Conservation (phyloP, 2,329 filamentous ascomycete genomes). For the Claviceps pazoutovae region DNA sequence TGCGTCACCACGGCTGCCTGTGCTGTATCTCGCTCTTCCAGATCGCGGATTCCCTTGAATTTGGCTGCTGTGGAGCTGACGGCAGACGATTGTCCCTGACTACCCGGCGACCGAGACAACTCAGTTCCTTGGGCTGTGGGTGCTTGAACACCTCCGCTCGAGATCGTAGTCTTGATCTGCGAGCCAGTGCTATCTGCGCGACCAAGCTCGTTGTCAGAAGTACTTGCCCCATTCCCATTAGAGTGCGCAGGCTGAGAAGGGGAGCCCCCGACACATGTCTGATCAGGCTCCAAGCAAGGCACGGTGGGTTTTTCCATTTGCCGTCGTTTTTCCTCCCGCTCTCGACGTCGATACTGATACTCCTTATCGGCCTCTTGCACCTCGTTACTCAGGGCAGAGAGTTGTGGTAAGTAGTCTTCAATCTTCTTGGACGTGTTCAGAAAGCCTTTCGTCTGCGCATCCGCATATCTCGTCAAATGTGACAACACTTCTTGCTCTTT, state of each 20-base stretch:
- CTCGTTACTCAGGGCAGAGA: slow-evolving; percentile 77
- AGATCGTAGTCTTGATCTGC: slow-evolving; percentile 41
- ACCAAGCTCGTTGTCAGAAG: slow-evolving; percentile 55
- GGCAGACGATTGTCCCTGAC: slow-evolving; percentile 29
- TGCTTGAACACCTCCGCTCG: slow-evolving; percentile 25
- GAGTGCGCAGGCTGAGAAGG: slow-evolving; percentile 17
- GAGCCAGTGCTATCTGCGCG: slow-evolving; percentile 63
- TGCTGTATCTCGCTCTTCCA: slow-evolving; percentile 67
- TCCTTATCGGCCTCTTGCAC: slow-evolving; percentile 93
- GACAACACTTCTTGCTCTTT: slow-evolving; percentile 96
- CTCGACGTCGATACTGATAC: slow-evolving; percentile 87
- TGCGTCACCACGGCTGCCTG: slow-evolving; percentile 38
- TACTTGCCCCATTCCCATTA: slow-evolving; percentile 34
- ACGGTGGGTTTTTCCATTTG: slow-evolving; percentile 78
- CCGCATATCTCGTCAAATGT: slow-evolving; percentile 85
- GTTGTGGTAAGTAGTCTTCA: slow-evolving; percentile 71
- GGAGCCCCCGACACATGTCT: slow-evolving; percentile 28
- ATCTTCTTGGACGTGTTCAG: slow-evolving; percentile 74
- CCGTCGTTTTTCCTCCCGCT: slow-evolving; percentile 86
- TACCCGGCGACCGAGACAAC: slow-evolving; percentile 43
- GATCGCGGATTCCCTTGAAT: slow-evolving; percentile 85
- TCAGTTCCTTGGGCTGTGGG: slow-evolving; percentile 22
- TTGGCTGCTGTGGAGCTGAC: slow-evolving; percentile 41
- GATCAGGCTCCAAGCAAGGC: slow-evolving; percentile 56
- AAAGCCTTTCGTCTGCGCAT: slow-evolving; percentile 75